These are phyloP conservation scores for Chlamydomonas schloesseri DNA, from an alignment of 139 green algal species.

Conservation along the genomic window DNA sequence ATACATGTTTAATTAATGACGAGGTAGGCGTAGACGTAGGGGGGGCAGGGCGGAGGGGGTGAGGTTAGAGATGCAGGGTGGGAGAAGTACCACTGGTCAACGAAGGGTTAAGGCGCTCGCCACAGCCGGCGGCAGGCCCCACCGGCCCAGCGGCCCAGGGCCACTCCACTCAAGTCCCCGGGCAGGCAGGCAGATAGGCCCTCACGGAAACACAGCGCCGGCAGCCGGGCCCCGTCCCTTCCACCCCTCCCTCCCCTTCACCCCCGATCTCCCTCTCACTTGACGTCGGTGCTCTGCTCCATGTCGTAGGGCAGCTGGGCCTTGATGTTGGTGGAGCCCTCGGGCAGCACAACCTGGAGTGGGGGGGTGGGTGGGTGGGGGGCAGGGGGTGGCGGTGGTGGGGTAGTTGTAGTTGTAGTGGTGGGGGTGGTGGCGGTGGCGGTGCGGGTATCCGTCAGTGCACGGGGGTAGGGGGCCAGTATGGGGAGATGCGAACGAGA, in stretches of 20 bases:
- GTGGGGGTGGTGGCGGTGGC: not conserved
- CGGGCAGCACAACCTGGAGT: constrained; percentile 83
- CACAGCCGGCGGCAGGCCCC: no score
- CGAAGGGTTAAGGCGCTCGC: no score
- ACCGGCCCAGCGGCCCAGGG: no score
- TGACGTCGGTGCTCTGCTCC: constrained; percentile 59
- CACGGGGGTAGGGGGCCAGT: no score
- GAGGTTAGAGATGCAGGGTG: not conserved
- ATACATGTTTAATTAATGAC: no score
- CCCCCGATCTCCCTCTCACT: constrained; percentile 21
- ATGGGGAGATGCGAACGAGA: no score
- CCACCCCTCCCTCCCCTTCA: no score
- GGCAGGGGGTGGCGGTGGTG: not conserved
- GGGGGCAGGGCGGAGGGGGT: not conserved
- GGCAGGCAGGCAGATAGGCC: no score
- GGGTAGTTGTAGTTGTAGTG: not conserved
- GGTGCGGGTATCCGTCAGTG: not conserved
- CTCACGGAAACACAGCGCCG: no score
- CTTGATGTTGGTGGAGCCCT: constrained; percentile 72
- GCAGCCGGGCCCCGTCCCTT: no score
- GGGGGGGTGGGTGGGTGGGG: not conserved
- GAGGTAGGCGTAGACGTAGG: no score
- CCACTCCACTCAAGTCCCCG: no score
- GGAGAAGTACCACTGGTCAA: not conserved
- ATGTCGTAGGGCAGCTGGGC: constrained; percentile 65